phyloP scores from a whole-genome alignment of 163 green algal species.

The Volvox carteri region DNA sequence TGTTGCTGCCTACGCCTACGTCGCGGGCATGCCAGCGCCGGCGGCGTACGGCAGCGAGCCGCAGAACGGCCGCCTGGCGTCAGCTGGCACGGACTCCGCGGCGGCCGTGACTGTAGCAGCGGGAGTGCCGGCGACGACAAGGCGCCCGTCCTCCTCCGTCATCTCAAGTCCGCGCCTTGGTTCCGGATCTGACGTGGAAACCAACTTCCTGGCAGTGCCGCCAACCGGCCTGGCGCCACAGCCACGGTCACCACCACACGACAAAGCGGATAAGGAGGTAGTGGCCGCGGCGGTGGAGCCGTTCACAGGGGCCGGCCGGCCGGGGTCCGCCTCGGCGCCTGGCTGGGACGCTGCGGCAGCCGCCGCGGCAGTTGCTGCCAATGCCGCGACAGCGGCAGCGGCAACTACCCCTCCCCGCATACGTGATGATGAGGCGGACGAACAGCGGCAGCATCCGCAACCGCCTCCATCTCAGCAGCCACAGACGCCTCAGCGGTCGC shows the following conservation, averaged over 20 bases:
- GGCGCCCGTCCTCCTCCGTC: neutral
- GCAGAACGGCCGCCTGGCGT: neutral
- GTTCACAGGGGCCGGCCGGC: too few relatives aligned
- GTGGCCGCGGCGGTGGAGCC: neutral
- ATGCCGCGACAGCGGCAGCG: neutral
- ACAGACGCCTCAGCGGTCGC: neutral
- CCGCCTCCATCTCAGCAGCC: too few relatives aligned
- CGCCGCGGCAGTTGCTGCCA: too few relatives aligned
- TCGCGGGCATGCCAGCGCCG: neutral
- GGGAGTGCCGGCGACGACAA: neutral
- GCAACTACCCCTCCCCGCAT: too few relatives aligned
- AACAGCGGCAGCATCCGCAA: too few relatives aligned
- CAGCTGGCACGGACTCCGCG: neutral
- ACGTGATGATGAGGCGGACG: too few relatives aligned
- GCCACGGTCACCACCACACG: neutral
- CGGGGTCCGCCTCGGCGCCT: too few relatives aligned
- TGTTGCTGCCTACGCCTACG: neutral
- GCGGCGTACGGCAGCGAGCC: neutral
- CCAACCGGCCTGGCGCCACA: neutral
- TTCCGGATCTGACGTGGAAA: neutral
- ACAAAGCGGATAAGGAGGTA: too few relatives aligned
- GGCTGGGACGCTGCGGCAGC: too few relatives aligned
- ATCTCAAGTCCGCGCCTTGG: neutral
- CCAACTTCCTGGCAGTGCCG: neutral
- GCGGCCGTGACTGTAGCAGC: neutral